Conservation (phyloP, 495 filamentous ascomycete species). For the Massariosphaeria phaeospora region DNA sequence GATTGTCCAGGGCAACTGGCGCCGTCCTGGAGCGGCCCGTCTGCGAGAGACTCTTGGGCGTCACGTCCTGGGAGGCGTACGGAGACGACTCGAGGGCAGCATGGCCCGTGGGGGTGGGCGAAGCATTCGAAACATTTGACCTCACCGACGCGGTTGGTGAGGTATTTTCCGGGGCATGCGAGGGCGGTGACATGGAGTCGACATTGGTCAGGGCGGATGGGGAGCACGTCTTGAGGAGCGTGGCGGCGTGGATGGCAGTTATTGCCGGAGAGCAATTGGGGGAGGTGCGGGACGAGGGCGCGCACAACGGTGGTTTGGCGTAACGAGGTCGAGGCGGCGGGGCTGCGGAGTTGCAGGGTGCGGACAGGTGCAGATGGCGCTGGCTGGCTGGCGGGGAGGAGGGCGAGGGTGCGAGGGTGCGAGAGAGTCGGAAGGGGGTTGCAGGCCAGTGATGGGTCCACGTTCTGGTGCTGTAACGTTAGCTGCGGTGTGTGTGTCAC, state of each 20-base stretch:
- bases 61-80: conserved; percentile 12
- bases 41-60: conserved; percentile 30
- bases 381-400: conserved; percentile 6
- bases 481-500: too few relatives aligned
- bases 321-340: background rate
- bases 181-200: conserved; percentile 35
- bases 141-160: conserved; percentile 34
- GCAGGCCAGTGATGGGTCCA: conserved; percentile 6
- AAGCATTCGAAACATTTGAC: conserved; percentile 23
- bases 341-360: background rate
- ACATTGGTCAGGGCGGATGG: conserved; percentile 37
- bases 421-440: too few relatives aligned
- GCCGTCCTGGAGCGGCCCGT: conserved; percentile 34
- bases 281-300: background rate
- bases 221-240: conserved; percentile 14
- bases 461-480: conserved; percentile 5
- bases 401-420: background rate
- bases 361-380: conserved; percentile 1
- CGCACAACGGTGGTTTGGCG: conserved; percentile 5
- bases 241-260: conserved; percentile 27
- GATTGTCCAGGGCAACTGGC: conserved; percentile 16
- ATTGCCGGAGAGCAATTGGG: conserved; percentile 16
- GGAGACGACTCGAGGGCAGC: conserved; percentile 6
- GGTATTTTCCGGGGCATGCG: conserved; percentile 29
- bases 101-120: conserved; percentile 20